Conservation (phyloP, 345 rosid species). For the Pseudoturritis turrita region DNA sequence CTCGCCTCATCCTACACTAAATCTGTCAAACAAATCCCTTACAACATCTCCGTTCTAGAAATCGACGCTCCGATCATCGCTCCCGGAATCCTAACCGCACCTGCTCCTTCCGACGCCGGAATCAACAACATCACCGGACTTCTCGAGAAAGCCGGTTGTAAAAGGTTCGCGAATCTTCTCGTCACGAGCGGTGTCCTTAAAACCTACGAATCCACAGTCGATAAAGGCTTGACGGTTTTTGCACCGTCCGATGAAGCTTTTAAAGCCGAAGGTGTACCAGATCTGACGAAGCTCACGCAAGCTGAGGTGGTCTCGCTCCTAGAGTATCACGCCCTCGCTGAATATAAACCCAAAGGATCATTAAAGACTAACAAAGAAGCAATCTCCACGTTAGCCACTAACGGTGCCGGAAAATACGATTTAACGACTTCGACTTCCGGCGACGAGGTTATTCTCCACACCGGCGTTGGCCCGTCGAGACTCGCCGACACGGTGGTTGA, state of each 20-base stretch:
- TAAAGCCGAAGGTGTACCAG: slow-evolving; percentile 67
- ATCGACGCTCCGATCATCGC: slow-evolving; percentile 63
- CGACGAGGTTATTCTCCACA: slow-evolving; percentile 65
- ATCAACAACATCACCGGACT: slow-evolving; percentile 72
- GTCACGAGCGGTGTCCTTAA: slow-evolving; percentile 68
- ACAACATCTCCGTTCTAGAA: slow-evolving; percentile 71
- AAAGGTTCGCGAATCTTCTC: slow-evolving; percentile 65
- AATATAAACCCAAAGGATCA: slow-evolving; percentile 62
- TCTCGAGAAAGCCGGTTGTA: slow-evolving; percentile 86
- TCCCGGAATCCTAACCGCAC: slow-evolving; percentile 58
- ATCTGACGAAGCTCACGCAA: slow-evolving; percentile 63
- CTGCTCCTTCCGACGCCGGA: slow-evolving; percentile 55
- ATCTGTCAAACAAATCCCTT: slow-evolving; percentile 76
- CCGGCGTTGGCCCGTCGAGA: slow-evolving; percentile 66
- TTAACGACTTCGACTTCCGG: slow-evolving; percentile 56
- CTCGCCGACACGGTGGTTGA: slow-evolving; percentile 71
- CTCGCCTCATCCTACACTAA: slow-evolving; percentile 71
- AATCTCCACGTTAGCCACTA: slow-evolving; percentile 67
- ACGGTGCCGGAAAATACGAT: slow-evolving; percentile 67
- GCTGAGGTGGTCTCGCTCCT: slow-evolving; percentile 70
- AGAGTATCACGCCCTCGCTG: slow-evolving; percentile 64
- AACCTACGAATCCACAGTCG: slow-evolving; percentile 53
- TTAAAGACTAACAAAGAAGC: slow-evolving; percentile 57
- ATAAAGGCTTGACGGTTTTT: slow-evolving; percentile 74
- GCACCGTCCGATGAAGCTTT: slow-evolving; percentile 93